Base-by-base conservation (phyloP, 2,329 filamentous ascomycete species). In the Colletotrichum aenigma region DNA sequence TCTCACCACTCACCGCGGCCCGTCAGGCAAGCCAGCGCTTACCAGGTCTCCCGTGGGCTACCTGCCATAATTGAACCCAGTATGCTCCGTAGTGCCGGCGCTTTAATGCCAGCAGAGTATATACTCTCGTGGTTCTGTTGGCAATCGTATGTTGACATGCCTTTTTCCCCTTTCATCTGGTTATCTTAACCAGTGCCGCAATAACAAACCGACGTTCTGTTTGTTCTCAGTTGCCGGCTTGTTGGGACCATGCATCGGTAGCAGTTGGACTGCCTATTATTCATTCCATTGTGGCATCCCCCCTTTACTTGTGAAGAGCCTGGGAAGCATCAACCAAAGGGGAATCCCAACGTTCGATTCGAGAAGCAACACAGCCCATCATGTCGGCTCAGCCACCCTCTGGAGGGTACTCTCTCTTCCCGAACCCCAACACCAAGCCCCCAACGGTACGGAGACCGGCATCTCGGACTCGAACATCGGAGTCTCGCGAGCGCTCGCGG, bases 371-470 rank as follows among this genome's bases (percentile, higher is more conserved):
- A 70, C 60, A 60, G 70, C 67, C 30, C 77, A 76, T 26, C 74
- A 88, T 88, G 87, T 84, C 86, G 36, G 80, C 85, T 66, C 80
- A 81, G 66, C 79, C 80, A 60, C 81, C 82, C 71, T 81, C 86
- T 26, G 88, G 87, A 81, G 87, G 88, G 75, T 91, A 91, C 82
- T 91, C 90, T 75, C 87, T 92, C 76, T 91, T 92, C 79, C 90
- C 90, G 32, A 91, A 86, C 78, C 86, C 89, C 26, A 88, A 82
- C 78, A 79, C 81, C 60, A 85, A 85, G 74, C 84, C 87, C 24
- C 85, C 86, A 66, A 85, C 86, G 28, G 82, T 78, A 21, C 79
- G 88, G 77, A 88, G 84, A 76, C 86, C 87, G 65, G 84, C 84
- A 2, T 82, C 86, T n/a, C 82, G 83, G 69, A 79, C 82, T 66